Conservation (phyloP, 2,329 filamentous ascomycete species). For the Cercospora beticola region DNA sequence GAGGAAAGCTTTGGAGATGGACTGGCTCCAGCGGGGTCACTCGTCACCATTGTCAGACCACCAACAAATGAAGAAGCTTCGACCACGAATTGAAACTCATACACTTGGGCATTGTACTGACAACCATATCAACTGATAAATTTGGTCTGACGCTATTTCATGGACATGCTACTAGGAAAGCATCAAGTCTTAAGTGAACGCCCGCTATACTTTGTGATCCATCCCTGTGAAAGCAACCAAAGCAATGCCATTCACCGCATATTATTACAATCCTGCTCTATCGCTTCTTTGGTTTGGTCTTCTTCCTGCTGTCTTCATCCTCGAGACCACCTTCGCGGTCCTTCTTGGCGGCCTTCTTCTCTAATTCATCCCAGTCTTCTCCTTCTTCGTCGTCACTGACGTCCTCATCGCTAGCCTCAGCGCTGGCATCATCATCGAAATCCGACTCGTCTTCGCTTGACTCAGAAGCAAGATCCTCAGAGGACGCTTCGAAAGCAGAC, state of each 20-base stretch:
- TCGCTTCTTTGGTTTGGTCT: constrained; percentile 43
- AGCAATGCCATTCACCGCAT: background rate
- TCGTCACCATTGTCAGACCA: background rate
- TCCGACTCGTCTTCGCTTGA: constrained; percentile 87
- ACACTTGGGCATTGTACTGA: background rate
- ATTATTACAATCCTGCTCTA: constrained; percentile 8
- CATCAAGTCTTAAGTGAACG: background rate
- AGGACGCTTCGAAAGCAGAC: constrained; percentile 85
- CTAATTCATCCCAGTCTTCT: constrained; percentile 89
- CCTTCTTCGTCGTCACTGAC: constrained; percentile 63
- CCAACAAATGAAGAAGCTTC: background rate
- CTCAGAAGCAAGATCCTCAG: constrained; percentile 74
- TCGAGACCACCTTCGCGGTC: constrained; percentile 56
- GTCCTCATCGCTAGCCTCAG: constrained; percentile 74
- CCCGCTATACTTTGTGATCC: constrained; percentile 1
- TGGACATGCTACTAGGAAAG: background rate
- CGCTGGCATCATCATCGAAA: constrained; percentile 85
- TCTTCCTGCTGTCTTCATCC: constrained; percentile 63
- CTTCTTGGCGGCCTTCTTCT: constrained; percentile 74
- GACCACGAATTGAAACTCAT: background rate
- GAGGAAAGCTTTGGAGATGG: background rate
- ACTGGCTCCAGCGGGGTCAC: background rate
- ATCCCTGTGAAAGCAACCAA: background rate
- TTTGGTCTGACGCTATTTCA: background rate
- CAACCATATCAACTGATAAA: background rate